Evolutionary conservation across 441 rosid genomes (phyloP).

Genomic region (Populus hybrid): DNA sequence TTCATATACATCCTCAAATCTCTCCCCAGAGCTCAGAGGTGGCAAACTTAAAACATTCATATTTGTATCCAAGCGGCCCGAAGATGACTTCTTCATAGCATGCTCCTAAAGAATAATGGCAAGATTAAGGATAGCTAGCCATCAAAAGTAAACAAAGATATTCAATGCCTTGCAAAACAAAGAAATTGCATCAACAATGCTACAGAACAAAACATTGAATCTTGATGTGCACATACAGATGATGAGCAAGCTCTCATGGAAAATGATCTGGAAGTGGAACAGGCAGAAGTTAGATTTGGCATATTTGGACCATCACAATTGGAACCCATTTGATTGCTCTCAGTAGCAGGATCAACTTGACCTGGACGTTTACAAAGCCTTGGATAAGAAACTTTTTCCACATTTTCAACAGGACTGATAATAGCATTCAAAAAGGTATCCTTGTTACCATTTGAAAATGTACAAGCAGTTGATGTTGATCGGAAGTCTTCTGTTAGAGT

Average conservation of each 20-base stretch:
- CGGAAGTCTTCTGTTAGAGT: conserved; percentile 23
- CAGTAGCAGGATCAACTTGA: conserved; percentile 36
- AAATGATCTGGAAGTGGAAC: conserved; percentile 27
- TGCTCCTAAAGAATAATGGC: conserved; percentile 23
- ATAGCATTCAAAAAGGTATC: conserved; percentile 10
- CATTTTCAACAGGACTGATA: conserved; percentile 14
- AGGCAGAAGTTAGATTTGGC: conserved; percentile 30
- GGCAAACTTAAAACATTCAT: conserved; percentile 48
- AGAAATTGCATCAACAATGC: background rate
- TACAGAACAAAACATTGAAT: conserved; percentile 3
- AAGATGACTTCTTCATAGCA: conserved; percentile 29
- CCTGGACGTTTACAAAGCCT: conserved; percentile 34
- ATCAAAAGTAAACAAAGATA: background rate
- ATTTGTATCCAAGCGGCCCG: conserved; percentile 30
- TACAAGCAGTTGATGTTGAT: conserved; percentile 24
- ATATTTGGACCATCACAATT: conserved; percentile 27
- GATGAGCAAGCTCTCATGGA: conserved; percentile 62
- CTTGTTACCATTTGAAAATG: conserved; percentile 29
- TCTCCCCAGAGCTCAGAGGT: conserved; percentile 69
- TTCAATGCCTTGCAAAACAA: background rate
- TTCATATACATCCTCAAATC: conserved; percentile 73
- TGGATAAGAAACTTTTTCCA: conserved; percentile 2
- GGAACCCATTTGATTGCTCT: conserved; percentile 30
- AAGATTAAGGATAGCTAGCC: background rate
- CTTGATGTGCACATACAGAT: conserved; percentile 48